These are phyloP conservation scores for Trichoderma sp. DNA, from an alignment of 2,329 filamentous ascomycete species.

Conservation along the genomic window DNA sequence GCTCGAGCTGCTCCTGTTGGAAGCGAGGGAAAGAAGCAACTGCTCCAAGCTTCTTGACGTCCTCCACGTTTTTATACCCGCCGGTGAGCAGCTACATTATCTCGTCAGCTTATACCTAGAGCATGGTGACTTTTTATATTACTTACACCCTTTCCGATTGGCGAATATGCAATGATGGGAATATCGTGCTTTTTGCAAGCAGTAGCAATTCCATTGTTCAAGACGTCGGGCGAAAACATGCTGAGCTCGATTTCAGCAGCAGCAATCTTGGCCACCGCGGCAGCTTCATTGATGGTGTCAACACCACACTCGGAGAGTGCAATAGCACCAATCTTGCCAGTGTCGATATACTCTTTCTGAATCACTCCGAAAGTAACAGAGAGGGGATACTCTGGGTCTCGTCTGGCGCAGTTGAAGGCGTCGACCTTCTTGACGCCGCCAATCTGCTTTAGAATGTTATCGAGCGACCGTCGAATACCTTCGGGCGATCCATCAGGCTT, in stretches of 20 bases:
- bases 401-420: conserved; percentile 57
- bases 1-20: conserved; percentile 58
- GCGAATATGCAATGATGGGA: conserved; percentile 65
- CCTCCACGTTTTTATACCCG: conserved; percentile 26
- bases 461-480: conserved; percentile 55
- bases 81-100: conserved; percentile 32
- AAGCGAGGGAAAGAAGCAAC: conserved; percentile 53
- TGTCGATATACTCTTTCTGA: conserved; percentile 50
- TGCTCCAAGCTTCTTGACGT: conserved; percentile 27
- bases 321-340: conserved; percentile 52
- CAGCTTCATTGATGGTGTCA: conserved; percentile 48
- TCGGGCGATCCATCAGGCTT: conserved; percentile 52
- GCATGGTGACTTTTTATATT: not conserved
- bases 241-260: conserved; percentile 57
- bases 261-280: conserved; percentile 43
- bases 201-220: conserved; percentile 52
- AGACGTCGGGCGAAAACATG: conserved; percentile 47
- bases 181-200: conserved; percentile 63
- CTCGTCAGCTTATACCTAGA: conserved; percentile 16
- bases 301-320: conserved; percentile 51
- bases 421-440: conserved; percentile 59
- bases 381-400: conserved; percentile 50
- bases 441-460: conserved; percentile 51
- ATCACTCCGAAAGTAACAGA: conserved; percentile 44
- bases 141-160: conserved; percentile 31